These are phyloP conservation scores for Stipa capillata DNA, from an alignment of 176 grass and related monocot genomes.

Conservation along the genomic window DNA sequence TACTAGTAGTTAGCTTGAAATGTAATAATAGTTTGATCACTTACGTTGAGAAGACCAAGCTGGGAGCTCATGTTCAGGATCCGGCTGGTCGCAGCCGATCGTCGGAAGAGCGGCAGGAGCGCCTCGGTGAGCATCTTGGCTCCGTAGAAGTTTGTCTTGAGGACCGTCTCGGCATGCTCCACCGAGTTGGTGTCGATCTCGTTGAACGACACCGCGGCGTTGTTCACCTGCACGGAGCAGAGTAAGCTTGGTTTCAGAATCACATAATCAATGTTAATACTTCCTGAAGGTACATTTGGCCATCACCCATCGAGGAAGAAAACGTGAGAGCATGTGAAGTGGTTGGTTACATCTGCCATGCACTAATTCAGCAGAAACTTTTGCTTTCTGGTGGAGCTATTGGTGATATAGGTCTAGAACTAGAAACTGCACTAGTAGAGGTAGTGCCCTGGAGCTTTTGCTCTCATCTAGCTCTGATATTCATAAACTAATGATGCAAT, in stretches of 20 bases:
- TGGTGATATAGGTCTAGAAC: not conserved
- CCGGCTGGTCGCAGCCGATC: conserved; percentile 36
- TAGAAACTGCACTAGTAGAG: not conserved
- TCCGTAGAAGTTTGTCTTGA: conserved; percentile 79
- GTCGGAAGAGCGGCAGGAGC: conserved; percentile 68
- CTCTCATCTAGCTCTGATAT: not conserved
- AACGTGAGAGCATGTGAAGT: not conserved
- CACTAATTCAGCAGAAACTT: not conserved
- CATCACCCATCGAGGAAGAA: not conserved
- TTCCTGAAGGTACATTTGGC: not conserved
- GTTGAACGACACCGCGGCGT: conserved; percentile 87
- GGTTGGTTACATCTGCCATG: not conserved
- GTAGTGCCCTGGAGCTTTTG: not conserved
- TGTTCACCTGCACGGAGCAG: conserved; percentile 54
- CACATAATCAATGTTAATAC: not conserved
- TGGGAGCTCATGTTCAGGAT: conserved; percentile 91
- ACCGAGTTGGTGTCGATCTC: conserved; percentile 77
- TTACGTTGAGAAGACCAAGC: conserved; percentile 90
- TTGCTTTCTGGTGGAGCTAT: not conserved
- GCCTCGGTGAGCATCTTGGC: conserved; percentile 65
- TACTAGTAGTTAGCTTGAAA: not conserved
- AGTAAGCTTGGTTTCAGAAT: not conserved
- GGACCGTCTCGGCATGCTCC: conserved; percentile 70
- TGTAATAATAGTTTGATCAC: not conserved
- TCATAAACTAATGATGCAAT: not conserved